Evolutionary conservation across 2,329 filamentous ascomycete species (phyloP).

Genomic region (Cadophora sp.): DNA sequence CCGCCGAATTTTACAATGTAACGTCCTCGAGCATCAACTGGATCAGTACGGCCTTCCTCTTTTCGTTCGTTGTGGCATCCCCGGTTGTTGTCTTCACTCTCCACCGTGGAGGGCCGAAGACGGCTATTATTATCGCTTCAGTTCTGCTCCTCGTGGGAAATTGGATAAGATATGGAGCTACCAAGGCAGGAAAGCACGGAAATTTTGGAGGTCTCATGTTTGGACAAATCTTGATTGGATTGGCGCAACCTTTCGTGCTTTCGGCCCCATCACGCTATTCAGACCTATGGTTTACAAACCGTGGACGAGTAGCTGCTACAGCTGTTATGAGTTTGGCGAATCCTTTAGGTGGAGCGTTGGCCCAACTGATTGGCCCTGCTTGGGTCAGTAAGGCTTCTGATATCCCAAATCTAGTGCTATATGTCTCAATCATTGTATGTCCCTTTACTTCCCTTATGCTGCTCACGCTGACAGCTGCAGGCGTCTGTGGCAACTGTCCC

Average conservation of each 20-base stretch:
- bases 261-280: slow-evolving; percentile 89
- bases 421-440: slow-evolving; percentile 80
- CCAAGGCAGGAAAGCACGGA: slow-evolving; percentile 57
- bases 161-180: slow-evolving; percentile 88
- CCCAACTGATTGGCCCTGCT: slow-evolving; percentile 84
- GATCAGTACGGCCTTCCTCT: slow-evolving; percentile 87
- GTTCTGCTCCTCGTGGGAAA: slow-evolving; percentile 81
- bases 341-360: slow-evolving; percentile 86
- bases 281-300: slow-evolving; percentile 91
- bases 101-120: slow-evolving; percentile 77
- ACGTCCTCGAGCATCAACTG: slow-evolving; percentile 85
- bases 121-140: slow-evolving; percentile 76
- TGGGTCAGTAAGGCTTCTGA: slow-evolving; percentile 67
- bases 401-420: slow-evolving; percentile 83
- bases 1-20: slow-evolving; percentile 78
- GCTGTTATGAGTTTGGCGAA: slow-evolving; percentile 87
- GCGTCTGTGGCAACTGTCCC: slow-evolving; percentile 72
- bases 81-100: slow-evolving; percentile 80
- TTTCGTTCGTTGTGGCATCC: slow-evolving; percentile 77
- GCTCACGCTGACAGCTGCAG: slow-evolving; percentile 45
- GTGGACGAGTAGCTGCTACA: slow-evolving; percentile 84
- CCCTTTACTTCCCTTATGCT: not conserved
- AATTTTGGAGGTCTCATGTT: slow-evolving; percentile 82
- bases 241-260: slow-evolving; percentile 91
- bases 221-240: slow-evolving; percentile 87